Conservation (phyloP, 179 eudicot genomes). For the Drosera spatulata region DNA sequence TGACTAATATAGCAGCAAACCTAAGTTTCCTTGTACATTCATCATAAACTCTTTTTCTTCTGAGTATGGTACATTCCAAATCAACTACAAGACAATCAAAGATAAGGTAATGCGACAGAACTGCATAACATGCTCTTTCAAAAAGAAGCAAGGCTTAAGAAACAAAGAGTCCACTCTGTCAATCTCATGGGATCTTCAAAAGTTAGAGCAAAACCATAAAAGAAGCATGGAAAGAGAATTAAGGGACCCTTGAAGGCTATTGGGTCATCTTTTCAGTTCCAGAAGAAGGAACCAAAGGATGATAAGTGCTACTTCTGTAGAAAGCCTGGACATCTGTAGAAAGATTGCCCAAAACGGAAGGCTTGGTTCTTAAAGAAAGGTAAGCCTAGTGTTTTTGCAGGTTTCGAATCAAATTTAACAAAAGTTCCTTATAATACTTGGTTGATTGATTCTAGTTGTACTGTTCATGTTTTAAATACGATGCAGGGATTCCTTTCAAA, state of each 20-base stretch:
- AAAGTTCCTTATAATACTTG: neutral
- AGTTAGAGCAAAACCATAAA: neutral
- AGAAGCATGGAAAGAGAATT: neutral
- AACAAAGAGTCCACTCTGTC: too few relatives aligned
- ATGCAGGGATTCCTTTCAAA: constrained; percentile 2
- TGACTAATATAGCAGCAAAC: constrained; percentile 12
- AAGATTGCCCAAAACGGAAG: neutral
- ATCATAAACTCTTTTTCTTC: too few relatives aligned
- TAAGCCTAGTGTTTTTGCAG: neutral
- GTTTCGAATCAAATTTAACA: neutral
- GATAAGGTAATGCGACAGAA: constrained; percentile 10
- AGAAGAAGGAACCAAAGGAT: neutral
- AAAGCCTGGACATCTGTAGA: neutral
- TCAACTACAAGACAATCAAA: too few relatives aligned
- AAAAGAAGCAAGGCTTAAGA: too few relatives aligned
- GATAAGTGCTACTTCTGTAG: neutral
- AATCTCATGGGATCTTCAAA: too few relatives aligned
- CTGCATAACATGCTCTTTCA: constrained; percentile 3
- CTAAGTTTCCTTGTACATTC: constrained; percentile 8
- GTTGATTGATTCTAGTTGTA: neutral
- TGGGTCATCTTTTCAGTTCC: neutral
- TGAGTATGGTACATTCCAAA: too few relatives aligned
- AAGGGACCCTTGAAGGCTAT: neutral
- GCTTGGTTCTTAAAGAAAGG: neutral
- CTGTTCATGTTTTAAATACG: neutral